Evolutionary conservation across 169 alveolate genomes (phyloP).

Genomic region (Plasmodium falciparum): DNA sequence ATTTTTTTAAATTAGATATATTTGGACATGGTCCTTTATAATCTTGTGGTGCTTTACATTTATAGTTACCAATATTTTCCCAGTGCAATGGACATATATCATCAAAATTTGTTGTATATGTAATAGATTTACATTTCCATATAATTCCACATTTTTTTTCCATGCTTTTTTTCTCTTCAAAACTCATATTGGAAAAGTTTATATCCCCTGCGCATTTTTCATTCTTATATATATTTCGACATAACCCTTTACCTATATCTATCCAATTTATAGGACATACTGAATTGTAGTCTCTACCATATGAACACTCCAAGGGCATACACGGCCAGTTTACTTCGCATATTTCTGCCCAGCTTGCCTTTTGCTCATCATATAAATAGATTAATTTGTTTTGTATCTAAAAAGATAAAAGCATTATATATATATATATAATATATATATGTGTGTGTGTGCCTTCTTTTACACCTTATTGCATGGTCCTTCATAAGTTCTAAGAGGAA

Average conservation of each 20-base stretch:
- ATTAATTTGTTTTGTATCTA: constrained; percentile 57
- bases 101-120: constrained; percentile 46
- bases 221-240: constrained; percentile 19
- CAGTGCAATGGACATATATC: constrained; percentile 34
- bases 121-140: constrained; percentile 70
- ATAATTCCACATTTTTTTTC: constrained; percentile 49
- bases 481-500: constrained; percentile 36
- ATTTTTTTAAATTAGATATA: constrained; percentile 46
- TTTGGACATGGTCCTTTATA: constrained; percentile 67
- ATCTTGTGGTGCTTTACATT: constrained; percentile 58
- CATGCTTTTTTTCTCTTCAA: constrained; percentile 21
- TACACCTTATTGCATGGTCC: constrained; percentile 65
- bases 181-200: constrained; percentile 17
- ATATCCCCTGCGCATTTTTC: constrained; percentile 6
- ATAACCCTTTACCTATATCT: constrained; percentile 44
- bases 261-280: constrained; percentile 53
- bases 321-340: constrained; percentile 73
- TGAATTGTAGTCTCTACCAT: constrained; percentile 47
- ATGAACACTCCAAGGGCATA: constrained; percentile 33
- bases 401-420: neutral
- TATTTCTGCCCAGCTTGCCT: constrained; percentile 67
- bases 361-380: constrained; percentile 47
- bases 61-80: constrained; percentile 16
- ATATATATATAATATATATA: neutral
- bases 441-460: neutral